Evolutionary conservation across 192 early-diverging fungal genomes (phyloP).

Genomic region (Physocladia obscura): DNA sequence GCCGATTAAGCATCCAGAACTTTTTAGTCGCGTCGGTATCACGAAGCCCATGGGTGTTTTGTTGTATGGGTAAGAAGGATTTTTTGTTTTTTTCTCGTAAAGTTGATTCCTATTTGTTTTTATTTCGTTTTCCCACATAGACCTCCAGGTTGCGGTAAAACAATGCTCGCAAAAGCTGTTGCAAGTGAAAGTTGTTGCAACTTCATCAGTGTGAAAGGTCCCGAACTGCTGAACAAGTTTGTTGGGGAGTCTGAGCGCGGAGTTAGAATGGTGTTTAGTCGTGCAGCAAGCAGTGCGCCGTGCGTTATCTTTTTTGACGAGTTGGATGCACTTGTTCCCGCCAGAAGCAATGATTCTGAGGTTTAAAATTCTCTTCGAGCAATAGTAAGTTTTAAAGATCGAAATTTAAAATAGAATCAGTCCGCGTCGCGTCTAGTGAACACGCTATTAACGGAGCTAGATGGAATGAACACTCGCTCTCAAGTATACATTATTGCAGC

Average conservation of each 20-base stretch:
- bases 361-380: constrained; percentile 53
- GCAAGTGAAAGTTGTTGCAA: constrained; percentile 97
- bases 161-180: constrained; percentile 94
- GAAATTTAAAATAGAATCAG: constrained; percentile 61
- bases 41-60: constrained; percentile 88
- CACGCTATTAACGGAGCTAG: constrained; percentile 93
- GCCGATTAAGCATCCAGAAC: constrained; percentile 87
- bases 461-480: constrained; percentile 86
- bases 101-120: neutral
- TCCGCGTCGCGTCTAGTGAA: constrained; percentile 93
- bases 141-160: constrained; percentile 98
- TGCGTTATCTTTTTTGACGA: constrained; percentile 99
- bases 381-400: neutral
- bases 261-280: constrained; percentile 90
- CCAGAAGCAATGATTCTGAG: constrained; percentile 83
- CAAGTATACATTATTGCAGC: constrained; percentile 96
- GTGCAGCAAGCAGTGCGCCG: constrained; percentile 88
- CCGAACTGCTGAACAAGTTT: constrained; percentile 97
- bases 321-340: constrained; percentile 87
- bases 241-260: constrained; percentile 98
- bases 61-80: constrained; percentile 70
- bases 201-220: constrained; percentile 98
- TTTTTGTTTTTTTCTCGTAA: neutral
- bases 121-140: neutral
- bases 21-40: constrained; percentile 87